Evolutionary conservation across 106 monocot species (phyloP).

Genomic region (Apostasia ramifera): DNA sequence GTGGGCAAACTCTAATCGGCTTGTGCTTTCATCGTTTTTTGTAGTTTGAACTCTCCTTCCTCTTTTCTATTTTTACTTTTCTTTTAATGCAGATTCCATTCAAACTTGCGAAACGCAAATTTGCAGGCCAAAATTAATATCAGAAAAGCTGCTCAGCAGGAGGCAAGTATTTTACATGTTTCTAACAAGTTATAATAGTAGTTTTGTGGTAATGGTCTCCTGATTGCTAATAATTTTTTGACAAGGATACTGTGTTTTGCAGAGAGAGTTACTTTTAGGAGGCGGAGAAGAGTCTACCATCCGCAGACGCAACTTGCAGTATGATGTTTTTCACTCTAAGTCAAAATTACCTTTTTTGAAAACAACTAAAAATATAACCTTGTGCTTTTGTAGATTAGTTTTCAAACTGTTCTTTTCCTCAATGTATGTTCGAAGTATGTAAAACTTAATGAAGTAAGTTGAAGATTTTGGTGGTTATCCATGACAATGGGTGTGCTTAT

Average conservation of each 20-base stretch:
- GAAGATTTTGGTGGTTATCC: too few relatives aligned
- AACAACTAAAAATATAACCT: too few relatives aligned
- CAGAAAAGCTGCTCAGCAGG: constrained; percentile 72
- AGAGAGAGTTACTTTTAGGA: constrained; percentile 94
- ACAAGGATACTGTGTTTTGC: constrained; percentile 7
- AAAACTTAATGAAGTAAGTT: too few relatives aligned
- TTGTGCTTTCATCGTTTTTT: neutral
- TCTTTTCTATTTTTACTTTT: neutral
- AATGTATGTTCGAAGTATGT: too few relatives aligned
- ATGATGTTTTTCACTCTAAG: constrained; percentile 20
- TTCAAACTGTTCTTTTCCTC: too few relatives aligned
- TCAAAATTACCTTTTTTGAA: too few relatives aligned
- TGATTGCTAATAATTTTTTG: neutral
- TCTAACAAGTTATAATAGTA: neutral
- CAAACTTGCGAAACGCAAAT: constrained; percentile 71
- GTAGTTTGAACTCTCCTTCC: neutral
- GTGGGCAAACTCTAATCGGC: too few relatives aligned
- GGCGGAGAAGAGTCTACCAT: constrained; percentile 94
- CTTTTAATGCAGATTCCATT: constrained; percentile 34
- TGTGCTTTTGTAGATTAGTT: too few relatives aligned
- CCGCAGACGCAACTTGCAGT: constrained; percentile 91
- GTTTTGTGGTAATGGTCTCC: too few relatives aligned
- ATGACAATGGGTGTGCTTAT: too few relatives aligned
- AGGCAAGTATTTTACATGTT: constrained; percentile 30
- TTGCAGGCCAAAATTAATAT: constrained; percentile 84